Base-by-base conservation (phyloP, 345 rosid species). In the Populus tremula region DNA sequence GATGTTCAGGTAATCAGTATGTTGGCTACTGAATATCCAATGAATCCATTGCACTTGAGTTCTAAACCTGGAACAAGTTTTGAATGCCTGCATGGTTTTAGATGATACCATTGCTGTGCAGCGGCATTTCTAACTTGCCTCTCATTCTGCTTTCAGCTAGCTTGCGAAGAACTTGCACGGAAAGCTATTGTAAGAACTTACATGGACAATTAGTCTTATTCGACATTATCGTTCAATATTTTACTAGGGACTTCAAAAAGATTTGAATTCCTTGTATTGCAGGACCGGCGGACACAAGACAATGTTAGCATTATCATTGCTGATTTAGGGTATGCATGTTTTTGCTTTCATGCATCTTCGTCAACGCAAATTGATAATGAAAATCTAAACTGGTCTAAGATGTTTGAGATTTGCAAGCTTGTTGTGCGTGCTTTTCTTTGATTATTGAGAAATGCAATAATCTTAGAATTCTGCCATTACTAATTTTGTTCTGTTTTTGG, bases 111-210 rank as follows among this genome's bases (percentile, higher is more conserved):
- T 53, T 31, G 16, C 38, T 31, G 2, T 17, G 10, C 5, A 18
- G 9, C 50, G 41, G 75, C 31, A 25, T 17, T 33, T 35, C 33
- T 83, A 39, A 81, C 33, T 39, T 67, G 81, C 69, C 35, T 75
- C 76, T 38, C 73, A 27, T 70, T 69, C 85, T 62, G 70, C 64
- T 82, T 81, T 79, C 94, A 93, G 98, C 84, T 88, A 82, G 97
- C 98, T 75, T 90, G 94, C 72, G 97, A 95, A 86, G 87, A 93
- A 68, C 99, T 95, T 56, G 96, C 90, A 7, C 88, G 79, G 77
- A 84, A 87, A 61, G 98, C 97, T 71, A 70, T 91, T 94, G 98
- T 93, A 91, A 86, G 68, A 68, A 75, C 66, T 71, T 75, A 25
- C 69, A 67, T 23, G 5, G 16, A 67, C 33, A 38, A 14, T 69